These are phyloP conservation scores for Dinochytrium kinnereticum DNA, from an alignment of 371 early-diverging fungal species.

Conservation along the genomic window DNA sequence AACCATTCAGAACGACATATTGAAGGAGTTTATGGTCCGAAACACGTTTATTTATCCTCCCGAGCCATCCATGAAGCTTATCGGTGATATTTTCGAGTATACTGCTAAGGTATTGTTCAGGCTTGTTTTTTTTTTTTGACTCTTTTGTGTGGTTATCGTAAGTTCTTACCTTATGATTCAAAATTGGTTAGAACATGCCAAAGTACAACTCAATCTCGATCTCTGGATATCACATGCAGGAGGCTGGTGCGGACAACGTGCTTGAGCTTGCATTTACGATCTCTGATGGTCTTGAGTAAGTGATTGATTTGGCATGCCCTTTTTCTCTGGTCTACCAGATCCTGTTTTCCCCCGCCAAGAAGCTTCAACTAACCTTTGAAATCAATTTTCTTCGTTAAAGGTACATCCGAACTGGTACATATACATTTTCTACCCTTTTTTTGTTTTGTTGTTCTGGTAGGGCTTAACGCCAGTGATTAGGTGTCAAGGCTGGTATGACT, in stretches of 20 bases:
- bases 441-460: no score
- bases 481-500: slow-evolving; percentile 78
- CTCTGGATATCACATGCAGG: slow-evolving; percentile 90
- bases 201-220: slow-evolving; percentile 91
- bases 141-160: slow-evolving; percentile 15
- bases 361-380: no score
- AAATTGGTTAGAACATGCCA: slow-evolving; percentile 87
- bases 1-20: slow-evolving; percentile 87
- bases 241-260: slow-evolving; percentile 85
- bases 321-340: no score
- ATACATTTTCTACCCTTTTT: no score
- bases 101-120: slow-evolving; percentile 61
- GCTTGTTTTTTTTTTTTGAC: not conserved
- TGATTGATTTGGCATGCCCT: no score
- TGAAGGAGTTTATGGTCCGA: slow-evolving; percentile 91
- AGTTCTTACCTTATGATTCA: no score
- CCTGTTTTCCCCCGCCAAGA: no score
- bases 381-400: not conserved
- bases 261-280: slow-evolving; percentile 87
- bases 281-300: slow-evolving; percentile 78
- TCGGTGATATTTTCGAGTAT: slow-evolving; percentile 84
- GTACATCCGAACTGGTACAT: slow-evolving; percentile 7
- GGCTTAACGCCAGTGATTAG: no score
- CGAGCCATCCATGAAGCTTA: slow-evolving; percentile 80
- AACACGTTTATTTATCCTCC: slow-evolving; percentile 91